phyloP scores from a whole-genome alignment of 2,329 filamentous ascomycete genomes.

The Lachnellula suecica region DNA sequence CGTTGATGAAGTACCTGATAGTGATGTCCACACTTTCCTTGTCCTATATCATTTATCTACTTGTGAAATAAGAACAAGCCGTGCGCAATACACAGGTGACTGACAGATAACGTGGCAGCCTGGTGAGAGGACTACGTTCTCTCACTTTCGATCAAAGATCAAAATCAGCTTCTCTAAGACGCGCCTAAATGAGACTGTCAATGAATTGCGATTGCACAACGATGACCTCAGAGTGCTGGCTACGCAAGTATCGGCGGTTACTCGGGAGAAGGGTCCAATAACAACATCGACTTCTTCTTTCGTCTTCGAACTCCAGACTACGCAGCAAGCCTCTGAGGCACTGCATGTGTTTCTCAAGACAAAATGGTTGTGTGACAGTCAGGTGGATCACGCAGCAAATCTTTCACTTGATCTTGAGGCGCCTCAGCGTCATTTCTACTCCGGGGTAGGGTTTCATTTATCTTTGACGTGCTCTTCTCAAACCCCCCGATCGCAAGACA shows the following conservation, averaged over 20 bases:
- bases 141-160: neutral
- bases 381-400: neutral
- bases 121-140: neutral
- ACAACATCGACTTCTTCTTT: neutral
- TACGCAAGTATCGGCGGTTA: neutral
- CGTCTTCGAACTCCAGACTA: neutral
- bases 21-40: too few species aligned
- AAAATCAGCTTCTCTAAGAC: neutral
- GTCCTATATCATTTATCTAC: too few species aligned
- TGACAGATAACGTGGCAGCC: neutral
- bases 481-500: neutral
- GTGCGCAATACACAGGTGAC: neutral
- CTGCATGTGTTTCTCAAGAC: neutral
- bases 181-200: neutral
- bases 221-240: neutral
- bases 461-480: neutral
- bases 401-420: neutral
- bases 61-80: too few species aligned
- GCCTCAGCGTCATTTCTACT: neutral
- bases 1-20: too few species aligned
- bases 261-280: neutral
- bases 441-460: neutral
- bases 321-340: neutral
- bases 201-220: neutral
- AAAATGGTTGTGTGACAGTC: neutral